phyloP scores from a whole-genome alignment of 1,284 basidiomycete genomes.

The Coriolopsis trogii region DNA sequence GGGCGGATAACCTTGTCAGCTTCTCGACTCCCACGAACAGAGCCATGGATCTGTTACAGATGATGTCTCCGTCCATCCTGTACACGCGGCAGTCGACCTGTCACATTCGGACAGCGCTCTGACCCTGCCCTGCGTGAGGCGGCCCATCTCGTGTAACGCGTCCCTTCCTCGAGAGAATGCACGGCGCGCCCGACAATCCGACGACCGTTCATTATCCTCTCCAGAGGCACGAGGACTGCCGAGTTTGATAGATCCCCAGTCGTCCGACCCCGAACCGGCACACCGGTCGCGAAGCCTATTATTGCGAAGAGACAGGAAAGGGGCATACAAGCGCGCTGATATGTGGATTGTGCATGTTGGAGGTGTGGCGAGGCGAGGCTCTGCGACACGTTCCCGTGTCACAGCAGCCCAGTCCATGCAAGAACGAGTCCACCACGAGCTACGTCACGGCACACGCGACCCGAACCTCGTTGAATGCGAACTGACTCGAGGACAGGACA shows the following conservation, averaged over 20 bases:
- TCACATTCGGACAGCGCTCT: constrained; percentile 7
- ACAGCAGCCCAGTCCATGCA: constrained; percentile 1
- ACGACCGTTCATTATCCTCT: neutral
- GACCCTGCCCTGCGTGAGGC: neutral
- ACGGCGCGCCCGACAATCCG: no score
- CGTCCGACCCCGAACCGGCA: constrained; percentile 4
- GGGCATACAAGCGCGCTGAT: constrained; percentile 4
- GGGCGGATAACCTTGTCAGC: constrained; percentile 30
- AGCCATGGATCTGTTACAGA: constrained; percentile 26
- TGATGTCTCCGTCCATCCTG: constrained; percentile 19
- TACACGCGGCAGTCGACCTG: constrained; percentile 20
- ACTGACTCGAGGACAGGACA: constrained; percentile 11
- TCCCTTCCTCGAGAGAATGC: neutral
- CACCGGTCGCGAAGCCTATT: constrained; percentile 6
- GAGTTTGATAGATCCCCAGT: neutral
- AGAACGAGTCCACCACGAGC: constrained; percentile 9
- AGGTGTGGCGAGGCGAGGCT: constrained; percentile 13
- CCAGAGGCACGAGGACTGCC: neutral
- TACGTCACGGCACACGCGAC: constrained; percentile 14
- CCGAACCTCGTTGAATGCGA: constrained; percentile 8
- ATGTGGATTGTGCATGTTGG: constrained; percentile 15
- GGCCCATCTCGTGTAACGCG: neutral
- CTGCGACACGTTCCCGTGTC: constrained; percentile 9
- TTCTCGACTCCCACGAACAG: constrained; percentile 38
- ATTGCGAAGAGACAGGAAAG: neutral